These are phyloP conservation scores for Candida pseudofarinosa DNA, from an alignment of 805 yeast species.

Conservation along the genomic window DNA sequence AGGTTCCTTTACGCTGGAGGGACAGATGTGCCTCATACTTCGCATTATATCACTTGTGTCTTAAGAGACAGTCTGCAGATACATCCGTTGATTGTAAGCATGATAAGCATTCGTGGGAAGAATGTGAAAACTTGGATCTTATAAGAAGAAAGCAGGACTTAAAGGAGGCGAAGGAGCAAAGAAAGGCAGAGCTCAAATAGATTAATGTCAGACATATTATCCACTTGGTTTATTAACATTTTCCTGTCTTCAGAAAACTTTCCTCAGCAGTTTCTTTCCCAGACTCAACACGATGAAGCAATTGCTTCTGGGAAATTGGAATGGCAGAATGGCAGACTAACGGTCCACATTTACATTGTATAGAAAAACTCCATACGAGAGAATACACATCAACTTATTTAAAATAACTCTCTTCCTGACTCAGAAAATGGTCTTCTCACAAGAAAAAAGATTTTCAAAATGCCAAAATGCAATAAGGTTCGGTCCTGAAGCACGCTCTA, in stretches of 20 bases:
- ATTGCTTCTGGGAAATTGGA: too few relatives aligned
- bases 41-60: conserved; percentile 42
- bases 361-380: not conserved
- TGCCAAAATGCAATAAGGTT: too few relatives aligned
- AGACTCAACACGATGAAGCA: too few relatives aligned
- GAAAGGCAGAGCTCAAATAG: conserved; percentile 22
- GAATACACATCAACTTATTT: not conserved
- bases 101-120: conserved; percentile 80
- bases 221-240: not conserved
- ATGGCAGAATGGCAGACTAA: not conserved
- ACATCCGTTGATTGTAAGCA: conserved; percentile 56
- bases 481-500: too few relatives aligned
- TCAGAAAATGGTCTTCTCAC: too few relatives aligned
- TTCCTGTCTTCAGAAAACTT: too few relatives aligned
- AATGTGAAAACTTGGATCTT: conserved; percentile 79
- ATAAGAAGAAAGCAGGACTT: conserved; percentile 74
- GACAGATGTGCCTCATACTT: conserved; percentile 73
- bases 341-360: not conserved
- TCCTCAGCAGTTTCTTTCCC: too few relatives aligned
- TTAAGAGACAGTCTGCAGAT: conserved; percentile 41
- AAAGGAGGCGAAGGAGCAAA: conserved; percentile 47
- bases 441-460: too few relatives aligned
- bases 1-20: conserved; percentile 74
- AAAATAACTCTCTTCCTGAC: too few relatives aligned
- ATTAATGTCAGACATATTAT: not conserved